A percentile compares a stretch with the other conserved stretches of the same genome.
Evolutionary conservation across 805 yeast species (phyloP).

Genomic region (Pichia pseudocactophila): DNA sequence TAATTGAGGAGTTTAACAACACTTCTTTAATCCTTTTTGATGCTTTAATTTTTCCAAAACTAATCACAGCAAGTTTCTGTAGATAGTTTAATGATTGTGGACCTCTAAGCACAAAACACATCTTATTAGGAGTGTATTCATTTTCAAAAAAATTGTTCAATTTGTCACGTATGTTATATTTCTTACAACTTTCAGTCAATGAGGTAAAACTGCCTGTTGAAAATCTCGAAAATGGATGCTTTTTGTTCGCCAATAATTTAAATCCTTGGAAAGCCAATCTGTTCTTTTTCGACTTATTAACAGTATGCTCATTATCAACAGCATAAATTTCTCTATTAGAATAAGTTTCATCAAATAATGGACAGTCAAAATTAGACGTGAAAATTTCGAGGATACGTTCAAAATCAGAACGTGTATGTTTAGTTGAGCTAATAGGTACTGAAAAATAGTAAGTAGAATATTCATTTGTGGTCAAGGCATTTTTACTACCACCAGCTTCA

Average conservation of each 20-base stretch:
- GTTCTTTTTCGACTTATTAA: constrained; percentile 35
- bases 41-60: constrained; percentile 32
- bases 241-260: constrained; percentile 37
- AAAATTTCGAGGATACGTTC: constrained; percentile 40
- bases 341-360: constrained; percentile 36
- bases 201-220: constrained; percentile 58
- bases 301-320: constrained; percentile 56
- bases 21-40: neutral
- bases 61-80: constrained; percentile 38
- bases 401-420: constrained; percentile 28
- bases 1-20: neutral
- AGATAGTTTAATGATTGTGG: constrained; percentile 55
- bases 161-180: constrained; percentile 28
- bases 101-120: constrained; percentile 54
- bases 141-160: constrained; percentile 32
- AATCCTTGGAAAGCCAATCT: constrained; percentile 53
- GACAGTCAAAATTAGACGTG: constrained; percentile 41
- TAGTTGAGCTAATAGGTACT: constrained; percentile 34
- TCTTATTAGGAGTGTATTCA: constrained; percentile 38
- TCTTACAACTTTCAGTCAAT: constrained; percentile 28
- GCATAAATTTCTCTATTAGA: constrained; percentile 48
- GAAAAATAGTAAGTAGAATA: constrained; percentile 58
- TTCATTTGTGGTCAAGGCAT: constrained; percentile 65
- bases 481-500: constrained; percentile 46
- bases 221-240: constrained; percentile 52